Evolutionary conservation across 2,329 filamentous ascomycete genomes (phyloP).

Genomic region (Graphiopsis chlorocephala): DNA sequence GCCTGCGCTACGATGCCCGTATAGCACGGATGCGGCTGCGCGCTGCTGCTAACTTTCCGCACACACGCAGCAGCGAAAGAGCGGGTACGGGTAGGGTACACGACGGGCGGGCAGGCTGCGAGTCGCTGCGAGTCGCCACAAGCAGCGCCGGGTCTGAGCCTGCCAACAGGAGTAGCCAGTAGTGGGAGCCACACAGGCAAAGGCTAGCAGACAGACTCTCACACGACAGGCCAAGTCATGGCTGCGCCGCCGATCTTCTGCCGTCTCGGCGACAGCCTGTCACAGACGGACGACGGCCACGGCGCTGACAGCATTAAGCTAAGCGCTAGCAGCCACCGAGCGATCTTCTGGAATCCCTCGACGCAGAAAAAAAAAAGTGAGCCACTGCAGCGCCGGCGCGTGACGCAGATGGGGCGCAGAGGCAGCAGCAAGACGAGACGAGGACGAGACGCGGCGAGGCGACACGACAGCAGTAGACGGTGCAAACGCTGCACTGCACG

Average conservation of each 20-base stretch:
- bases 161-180: not conserved
- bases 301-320: conserved; percentile 12
- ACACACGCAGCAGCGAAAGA: conserved; percentile 4
- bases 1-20: not conserved
- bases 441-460: not conserved
- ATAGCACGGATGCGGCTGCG: conserved; percentile 8
- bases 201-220: not conserved
- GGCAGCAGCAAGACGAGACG: not conserved
- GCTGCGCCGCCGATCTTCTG: conserved; percentile 10
- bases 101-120: conserved; percentile 1
- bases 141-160: not conserved
- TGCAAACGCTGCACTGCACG: not conserved
- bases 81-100: conserved; percentile 13
- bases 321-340: conserved; percentile 10
- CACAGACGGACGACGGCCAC: not conserved
- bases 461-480: not conserved
- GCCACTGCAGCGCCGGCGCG: conserved; percentile 10
- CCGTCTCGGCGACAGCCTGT: conserved; percentile 5
- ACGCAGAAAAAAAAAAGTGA: conserved; percentile 5
- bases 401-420: conserved; percentile 12
- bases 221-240: conserved; percentile 8
- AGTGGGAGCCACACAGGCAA: not conserved
- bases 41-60: not conserved
- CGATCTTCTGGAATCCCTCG: conserved; percentile 16
- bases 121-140: conserved; percentile 7